Evolutionary conservation across 805 yeast species (phyloP).

Genomic region (Citeromyces matritensis): DNA sequence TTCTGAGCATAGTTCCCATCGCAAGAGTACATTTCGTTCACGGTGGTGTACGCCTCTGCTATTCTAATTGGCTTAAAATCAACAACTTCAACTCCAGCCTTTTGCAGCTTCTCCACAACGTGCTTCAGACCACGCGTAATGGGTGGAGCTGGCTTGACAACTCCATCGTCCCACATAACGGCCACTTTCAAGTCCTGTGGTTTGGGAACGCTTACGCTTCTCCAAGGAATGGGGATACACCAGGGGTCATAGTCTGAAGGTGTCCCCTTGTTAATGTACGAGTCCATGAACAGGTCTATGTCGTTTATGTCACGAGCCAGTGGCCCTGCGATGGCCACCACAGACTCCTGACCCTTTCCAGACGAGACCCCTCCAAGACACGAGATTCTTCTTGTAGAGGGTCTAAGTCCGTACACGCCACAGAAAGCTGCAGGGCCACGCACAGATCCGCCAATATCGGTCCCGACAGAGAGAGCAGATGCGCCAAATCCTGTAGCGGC

Average conservation of each 20-base stretch:
- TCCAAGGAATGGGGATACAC: conserved; percentile 38
- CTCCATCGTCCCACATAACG: conserved; percentile 46
- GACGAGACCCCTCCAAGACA: conserved; percentile 31
- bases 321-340: conserved; percentile 57
- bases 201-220: conserved; percentile 20
- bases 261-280: conserved; percentile 42
- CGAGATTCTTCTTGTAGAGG: conserved; percentile 36
- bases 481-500: conserved; percentile 44
- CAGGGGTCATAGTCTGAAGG: conserved; percentile 42
- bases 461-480: conserved; percentile 49
- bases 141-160: conserved; percentile 58
- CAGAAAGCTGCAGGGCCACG: conserved; percentile 55
- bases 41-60: conserved; percentile 43
- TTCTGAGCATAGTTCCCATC: conserved; percentile 56
- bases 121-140: conserved; percentile 37
- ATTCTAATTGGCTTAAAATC: conserved; percentile 44
- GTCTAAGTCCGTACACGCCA: conserved; percentile 49
- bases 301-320: conserved; percentile 51
- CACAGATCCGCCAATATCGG: conserved; percentile 63
- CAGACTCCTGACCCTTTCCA: conserved; percentile 51
- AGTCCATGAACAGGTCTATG: conserved; percentile 51
- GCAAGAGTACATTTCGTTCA: conserved; percentile 36
- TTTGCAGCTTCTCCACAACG: conserved; percentile 35
- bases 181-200: conserved; percentile 39
- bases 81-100: conserved; percentile 43